Conservation (phyloP, 164 flowering plant species). For the Vitis labrusca region DNA sequence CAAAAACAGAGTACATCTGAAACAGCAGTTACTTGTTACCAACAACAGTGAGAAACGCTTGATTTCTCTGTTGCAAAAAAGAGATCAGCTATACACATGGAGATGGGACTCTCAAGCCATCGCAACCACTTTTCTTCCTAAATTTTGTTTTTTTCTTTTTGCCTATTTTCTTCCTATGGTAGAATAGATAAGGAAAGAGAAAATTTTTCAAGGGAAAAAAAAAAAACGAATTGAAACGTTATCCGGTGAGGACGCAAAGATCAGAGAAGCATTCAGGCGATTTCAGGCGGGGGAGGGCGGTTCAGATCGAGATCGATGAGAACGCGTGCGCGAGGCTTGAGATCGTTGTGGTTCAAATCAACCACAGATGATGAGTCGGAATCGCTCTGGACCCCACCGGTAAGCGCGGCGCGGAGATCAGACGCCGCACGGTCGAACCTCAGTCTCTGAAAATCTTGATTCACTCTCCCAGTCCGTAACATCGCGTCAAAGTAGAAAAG, state of each 20-base stretch:
- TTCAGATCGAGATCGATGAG: conserved; percentile 31
- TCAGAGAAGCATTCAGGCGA: background rate
- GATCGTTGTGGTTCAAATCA: conserved; percentile 19
- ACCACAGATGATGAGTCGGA: conserved; percentile 48
- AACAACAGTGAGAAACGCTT: conserved; percentile 17
- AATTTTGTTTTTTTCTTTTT: background rate
- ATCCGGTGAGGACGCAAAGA: too few relatives aligned
- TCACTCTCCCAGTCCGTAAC: conserved; percentile 8
- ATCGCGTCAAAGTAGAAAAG: conserved; percentile 25
- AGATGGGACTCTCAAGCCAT: background rate
- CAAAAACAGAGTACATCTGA: conserved; percentile 11
- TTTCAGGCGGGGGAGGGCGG: conserved; percentile 18
- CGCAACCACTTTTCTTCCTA: background rate
- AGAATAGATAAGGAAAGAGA: background rate
- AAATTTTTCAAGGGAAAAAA: background rate
- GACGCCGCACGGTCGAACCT: conserved; percentile 6
- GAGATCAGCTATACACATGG: conserved; percentile 18
- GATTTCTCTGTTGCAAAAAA: conserved; percentile 18
- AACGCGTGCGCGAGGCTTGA: conserved; percentile 12
- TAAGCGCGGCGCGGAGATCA: conserved; percentile 1
- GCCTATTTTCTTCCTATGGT: background rate
- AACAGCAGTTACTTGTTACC: background rate
- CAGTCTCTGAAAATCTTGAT: conserved; percentile 11
- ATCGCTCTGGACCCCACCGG: conserved; percentile 31
- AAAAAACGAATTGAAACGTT: background rate